Evolutionary conservation across 768 basidiomycete species (phyloP).

Genomic region (Xerocomus brunneocitrinus): DNA sequence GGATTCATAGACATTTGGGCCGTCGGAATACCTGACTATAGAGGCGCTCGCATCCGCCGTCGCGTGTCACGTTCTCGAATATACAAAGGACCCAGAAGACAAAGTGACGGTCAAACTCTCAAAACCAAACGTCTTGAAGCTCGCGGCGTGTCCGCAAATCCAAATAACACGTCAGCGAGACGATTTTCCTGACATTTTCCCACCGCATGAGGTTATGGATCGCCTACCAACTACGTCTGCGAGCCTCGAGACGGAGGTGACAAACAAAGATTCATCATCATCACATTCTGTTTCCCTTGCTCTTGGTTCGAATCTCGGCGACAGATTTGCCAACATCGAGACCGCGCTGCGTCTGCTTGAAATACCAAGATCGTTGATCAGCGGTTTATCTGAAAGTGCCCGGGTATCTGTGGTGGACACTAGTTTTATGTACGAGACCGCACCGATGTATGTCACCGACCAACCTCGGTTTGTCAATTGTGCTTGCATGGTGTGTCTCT

Average conservation of each 20-base stretch:
- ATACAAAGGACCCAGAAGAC: conserved; percentile 17
- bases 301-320: conserved; percentile 88
- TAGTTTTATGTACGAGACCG: conserved; percentile 88
- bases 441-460: conserved; percentile 93
- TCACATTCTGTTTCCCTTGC: conserved; percentile 59
- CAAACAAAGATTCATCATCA: background rate
- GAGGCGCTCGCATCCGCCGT: conserved; percentile 64
- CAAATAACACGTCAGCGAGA: conserved; percentile 45
- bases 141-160: conserved; percentile 62
- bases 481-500: conserved; percentile 72
- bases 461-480: conserved; percentile 89
- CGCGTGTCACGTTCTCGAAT: conserved; percentile 42
- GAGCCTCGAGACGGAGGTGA: background rate
- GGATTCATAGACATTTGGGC: conserved; percentile 39
- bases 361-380: conserved; percentile 33
- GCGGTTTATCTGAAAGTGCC: conserved; percentile 18
- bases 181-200: conserved; percentile 32
- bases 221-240: background rate
- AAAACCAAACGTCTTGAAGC: conserved; percentile 69
- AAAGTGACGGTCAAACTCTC: conserved; percentile 52
- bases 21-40: conserved; percentile 55
- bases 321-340: conserved; percentile 79
- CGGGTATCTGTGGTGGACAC: conserved; percentile 57
- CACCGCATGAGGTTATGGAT: background rate
- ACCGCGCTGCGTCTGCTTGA: conserved; percentile 71